Base-by-base conservation (phyloP, 2,329 filamentous ascomycete genomes). In the Fusarium globosum region DNA sequence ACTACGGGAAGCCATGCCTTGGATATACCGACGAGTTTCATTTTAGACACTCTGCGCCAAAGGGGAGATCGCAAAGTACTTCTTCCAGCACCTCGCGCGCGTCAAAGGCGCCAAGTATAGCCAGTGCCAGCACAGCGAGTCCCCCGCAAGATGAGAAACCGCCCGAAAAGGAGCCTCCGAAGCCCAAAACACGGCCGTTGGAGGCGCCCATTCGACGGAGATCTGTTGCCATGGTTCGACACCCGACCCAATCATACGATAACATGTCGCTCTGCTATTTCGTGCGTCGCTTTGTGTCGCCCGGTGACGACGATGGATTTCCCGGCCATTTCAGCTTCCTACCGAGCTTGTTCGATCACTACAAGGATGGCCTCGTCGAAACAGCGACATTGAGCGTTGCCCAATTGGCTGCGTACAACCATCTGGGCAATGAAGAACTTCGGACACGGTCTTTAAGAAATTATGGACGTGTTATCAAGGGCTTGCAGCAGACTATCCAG, bases 11-110 rank as follows among this genome's bases (percentile, higher is more conserved):
- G 59, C 74, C 76, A 3, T 82, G 80, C 28, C 75, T 77, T 5
- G 80, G 80, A 51, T 82, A 82, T 61, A 81, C 80, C 20, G 80
- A 82, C 61, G 77, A 80, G 65, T 82, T 82, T 56, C 79, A 82
- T 36, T 82, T 82, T 66, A 76, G 80, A 30, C 73, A 80, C 65
- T 72, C 69, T 8, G 45, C 52, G 7, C 65, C 49, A 3, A 74
- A 74, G 20, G n/a, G 33, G 2, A 59, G 57, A 14, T 38, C 53
- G 21, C 41, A 71, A 4, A 71, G 33, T 16, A 14, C 42, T 12
- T 48, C 71, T 0, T 45, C 59, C 6, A 33, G 7, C 7, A 14
- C 39, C 28, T 35, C 62, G 13, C 21, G n/a, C n/a, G 12, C 53
- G 9, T 21, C 41, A 5, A 36, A 61, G 13, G 33, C 56, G 20